These are phyloP conservation scores for Fonsecaea pedrosoi DNA, from an alignment of 2,329 filamentous ascomycete genomes.

Conservation along the genomic window DNA sequence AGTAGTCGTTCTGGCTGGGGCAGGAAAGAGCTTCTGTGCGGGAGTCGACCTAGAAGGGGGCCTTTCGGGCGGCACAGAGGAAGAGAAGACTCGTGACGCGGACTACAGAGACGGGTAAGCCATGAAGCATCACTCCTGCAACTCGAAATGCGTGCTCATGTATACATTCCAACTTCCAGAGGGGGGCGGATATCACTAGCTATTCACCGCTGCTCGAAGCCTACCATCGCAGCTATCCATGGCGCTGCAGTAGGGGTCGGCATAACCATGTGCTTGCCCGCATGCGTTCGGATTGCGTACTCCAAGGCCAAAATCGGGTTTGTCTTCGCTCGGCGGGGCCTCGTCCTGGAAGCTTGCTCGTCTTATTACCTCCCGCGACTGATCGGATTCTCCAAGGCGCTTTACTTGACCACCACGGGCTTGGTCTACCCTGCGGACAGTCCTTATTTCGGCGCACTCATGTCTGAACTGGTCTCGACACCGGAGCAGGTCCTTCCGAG, in stretches of 20 bases:
- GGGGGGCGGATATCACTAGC: constrained; percentile 64
- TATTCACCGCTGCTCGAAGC: constrained; percentile 64
- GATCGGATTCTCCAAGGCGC: constrained; percentile 67
- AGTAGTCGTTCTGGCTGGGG: too few species aligned
- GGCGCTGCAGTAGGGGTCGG: constrained; percentile 67
- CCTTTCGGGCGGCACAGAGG: too few species aligned
- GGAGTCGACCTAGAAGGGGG: too few species aligned
- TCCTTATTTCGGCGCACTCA: constrained; percentile 64
- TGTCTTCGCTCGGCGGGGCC: constrained; percentile 70
- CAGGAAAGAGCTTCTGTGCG: too few species aligned
- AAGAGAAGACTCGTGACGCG: too few species aligned
- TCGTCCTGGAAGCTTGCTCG: constrained; percentile 72
- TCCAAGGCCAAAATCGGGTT: constrained; percentile 70
- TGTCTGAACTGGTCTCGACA: constrained; percentile 67
- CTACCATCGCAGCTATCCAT: constrained; percentile 65
- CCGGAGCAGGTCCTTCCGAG: constrained; percentile 67
- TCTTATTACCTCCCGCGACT: constrained; percentile 73
- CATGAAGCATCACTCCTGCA: too few species aligned
- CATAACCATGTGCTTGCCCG: constrained; percentile 67
- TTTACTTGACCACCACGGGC: constrained; percentile 71
- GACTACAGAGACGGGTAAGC: too few species aligned
- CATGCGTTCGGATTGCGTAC: constrained; percentile 60
- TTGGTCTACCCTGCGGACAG: constrained; percentile 61
- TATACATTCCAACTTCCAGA: constrained; percentile 34
- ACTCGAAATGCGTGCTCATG: too few species aligned